phyloP scores from a whole-genome alignment of 1,139 yeast genomes.

The Scheffersomyces stambukii region DNA sequence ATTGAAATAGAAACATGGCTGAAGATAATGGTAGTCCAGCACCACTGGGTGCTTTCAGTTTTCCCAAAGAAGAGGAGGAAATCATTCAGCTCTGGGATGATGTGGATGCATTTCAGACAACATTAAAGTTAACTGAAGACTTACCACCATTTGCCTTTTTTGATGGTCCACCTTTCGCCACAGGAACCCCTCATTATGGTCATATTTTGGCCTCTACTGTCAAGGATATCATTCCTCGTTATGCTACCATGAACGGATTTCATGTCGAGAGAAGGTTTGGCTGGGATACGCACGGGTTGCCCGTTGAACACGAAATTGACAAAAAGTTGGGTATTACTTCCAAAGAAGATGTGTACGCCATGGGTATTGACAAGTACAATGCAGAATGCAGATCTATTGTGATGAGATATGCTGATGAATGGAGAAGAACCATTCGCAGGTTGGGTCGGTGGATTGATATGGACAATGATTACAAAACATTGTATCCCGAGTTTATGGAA shows the following conservation, averaged over 20 bases:
- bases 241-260: conserved; percentile 96
- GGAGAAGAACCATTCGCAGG: conserved; percentile 91
- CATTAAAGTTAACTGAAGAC: conserved; percentile 78
- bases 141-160: conserved; percentile 88
- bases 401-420: conserved; percentile 93
- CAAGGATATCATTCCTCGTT: conserved; percentile 95
- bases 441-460: conserved; percentile 99
- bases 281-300: conserved; percentile 99
- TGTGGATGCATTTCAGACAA: conserved; percentile 86
- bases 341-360: conserved; percentile 87
- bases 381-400: conserved; percentile 94
- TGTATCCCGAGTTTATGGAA: conserved; percentile 95
- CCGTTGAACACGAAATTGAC: conserved; percentile 98
- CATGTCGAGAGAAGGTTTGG: conserved; percentile 97
- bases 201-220: conserved; percentile 95
- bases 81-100: conserved; percentile 81
- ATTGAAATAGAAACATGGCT: conserved; percentile 26
- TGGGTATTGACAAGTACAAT: conserved; percentile 93
- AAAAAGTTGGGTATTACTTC: conserved; percentile 91
- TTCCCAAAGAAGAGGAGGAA: conserved; percentile 86
- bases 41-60: conserved; percentile 43
- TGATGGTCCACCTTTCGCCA: conserved; percentile 99
- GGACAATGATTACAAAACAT: conserved; percentile 95
- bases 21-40: conserved; percentile 15
- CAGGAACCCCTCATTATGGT: conserved; percentile 99